Conservation (phyloP, 1,284 basidiomycete genomes). For the Apiotrichum veenhuisii region DNA sequence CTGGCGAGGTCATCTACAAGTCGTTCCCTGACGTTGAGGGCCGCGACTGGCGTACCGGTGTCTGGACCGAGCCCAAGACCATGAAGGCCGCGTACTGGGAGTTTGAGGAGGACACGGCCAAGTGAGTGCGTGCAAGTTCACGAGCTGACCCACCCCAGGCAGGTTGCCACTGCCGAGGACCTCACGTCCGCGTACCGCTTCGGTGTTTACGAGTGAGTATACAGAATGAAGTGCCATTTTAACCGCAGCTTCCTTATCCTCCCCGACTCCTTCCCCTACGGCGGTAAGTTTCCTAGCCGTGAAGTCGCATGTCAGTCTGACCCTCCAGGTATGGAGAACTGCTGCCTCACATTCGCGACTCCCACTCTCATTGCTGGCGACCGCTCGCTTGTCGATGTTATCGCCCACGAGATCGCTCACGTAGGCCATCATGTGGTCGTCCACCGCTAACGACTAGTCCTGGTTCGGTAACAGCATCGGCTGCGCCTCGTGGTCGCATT, state of each 20-base stretch:
- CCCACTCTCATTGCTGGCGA: slow-evolving; percentile 81
- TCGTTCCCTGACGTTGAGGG: slow-evolving; percentile 61
- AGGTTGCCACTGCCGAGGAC: slow-evolving; percentile 66
- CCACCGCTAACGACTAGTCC: slow-evolving; percentile 55
- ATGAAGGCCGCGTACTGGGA: slow-evolving; percentile 80
- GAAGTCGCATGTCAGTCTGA: neutral
- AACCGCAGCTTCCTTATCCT: slow-evolving; percentile 64
- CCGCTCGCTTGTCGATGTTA: slow-evolving; percentile 77
- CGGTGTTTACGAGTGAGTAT: slow-evolving; percentile 68
- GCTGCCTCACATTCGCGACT: slow-evolving; percentile 80
- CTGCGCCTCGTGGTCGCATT: slow-evolving; percentile 57
- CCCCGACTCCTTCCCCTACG: slow-evolving; percentile 90
- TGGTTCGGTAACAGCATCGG: slow-evolving; percentile 79
- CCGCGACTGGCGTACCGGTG: slow-evolving; percentile 71
- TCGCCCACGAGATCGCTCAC: slow-evolving; percentile 59
- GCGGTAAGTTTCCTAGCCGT: slow-evolving; percentile 63
- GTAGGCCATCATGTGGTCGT: slow-evolving; percentile 22
- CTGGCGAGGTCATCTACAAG: slow-evolving; percentile 73
- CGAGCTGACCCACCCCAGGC: slow-evolving; percentile 5
- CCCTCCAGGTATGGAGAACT: slow-evolving; percentile 46
- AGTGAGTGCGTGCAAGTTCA: slow-evolving; percentile 49
- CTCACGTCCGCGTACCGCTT: slow-evolving; percentile 75
- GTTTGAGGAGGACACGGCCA: slow-evolving; percentile 77
- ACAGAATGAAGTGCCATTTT: neutral
- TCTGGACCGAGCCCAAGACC: slow-evolving; percentile 84